phyloP scores from a whole-genome alignment of 2,329 filamentous ascomycete genomes.

The Aspergillus sojae region DNA sequence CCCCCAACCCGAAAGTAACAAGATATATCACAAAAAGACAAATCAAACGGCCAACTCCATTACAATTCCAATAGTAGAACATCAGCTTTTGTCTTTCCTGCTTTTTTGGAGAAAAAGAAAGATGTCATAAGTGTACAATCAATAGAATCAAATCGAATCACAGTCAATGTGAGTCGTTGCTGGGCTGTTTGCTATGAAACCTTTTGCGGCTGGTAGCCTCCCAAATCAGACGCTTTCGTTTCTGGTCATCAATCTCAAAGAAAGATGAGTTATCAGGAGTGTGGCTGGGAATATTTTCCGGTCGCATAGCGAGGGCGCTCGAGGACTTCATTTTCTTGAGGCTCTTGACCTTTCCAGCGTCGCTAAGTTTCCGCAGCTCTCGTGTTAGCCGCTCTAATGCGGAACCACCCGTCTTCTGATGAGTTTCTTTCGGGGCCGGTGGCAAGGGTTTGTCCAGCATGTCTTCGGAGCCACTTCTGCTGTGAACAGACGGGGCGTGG shows the following conservation, averaged over 20 bases:
- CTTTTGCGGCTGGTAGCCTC: constrained; percentile 48
- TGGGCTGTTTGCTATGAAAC: constrained; percentile 28
- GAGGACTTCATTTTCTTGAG: constrained; percentile 56
- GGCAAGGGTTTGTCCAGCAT: constrained; percentile 47
- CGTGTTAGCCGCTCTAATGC: constrained; percentile 63
- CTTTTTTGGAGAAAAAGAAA: constrained; percentile 6
- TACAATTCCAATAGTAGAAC: constrained; percentile 9
- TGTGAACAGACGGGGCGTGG: constrained; percentile 44
- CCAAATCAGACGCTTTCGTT: constrained; percentile 50
- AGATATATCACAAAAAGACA: not conserved
- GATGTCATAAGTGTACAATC: constrained; percentile 6
- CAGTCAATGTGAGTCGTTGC: constrained; percentile 19
- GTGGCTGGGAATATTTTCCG: constrained; percentile 35
- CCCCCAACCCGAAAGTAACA: constrained; percentile 3
- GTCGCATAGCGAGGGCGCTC: constrained; percentile 52
- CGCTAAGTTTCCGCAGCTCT: constrained; percentile 55
- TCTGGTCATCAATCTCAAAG: constrained; percentile 55
- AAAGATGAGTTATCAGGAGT: constrained; percentile 39
- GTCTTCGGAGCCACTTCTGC: constrained; percentile 33
- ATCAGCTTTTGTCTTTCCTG: constrained; percentile 12
- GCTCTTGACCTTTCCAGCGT: constrained; percentile 28
- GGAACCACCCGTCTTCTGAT: constrained; percentile 44
- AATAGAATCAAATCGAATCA: constrained; percentile 6
- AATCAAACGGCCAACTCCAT: constrained; percentile 12
- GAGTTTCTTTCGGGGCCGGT: constrained; percentile 32